Base-by-base conservation (phyloP, 169 alveolate genomes). In the Plasmodium ovale region DNA sequence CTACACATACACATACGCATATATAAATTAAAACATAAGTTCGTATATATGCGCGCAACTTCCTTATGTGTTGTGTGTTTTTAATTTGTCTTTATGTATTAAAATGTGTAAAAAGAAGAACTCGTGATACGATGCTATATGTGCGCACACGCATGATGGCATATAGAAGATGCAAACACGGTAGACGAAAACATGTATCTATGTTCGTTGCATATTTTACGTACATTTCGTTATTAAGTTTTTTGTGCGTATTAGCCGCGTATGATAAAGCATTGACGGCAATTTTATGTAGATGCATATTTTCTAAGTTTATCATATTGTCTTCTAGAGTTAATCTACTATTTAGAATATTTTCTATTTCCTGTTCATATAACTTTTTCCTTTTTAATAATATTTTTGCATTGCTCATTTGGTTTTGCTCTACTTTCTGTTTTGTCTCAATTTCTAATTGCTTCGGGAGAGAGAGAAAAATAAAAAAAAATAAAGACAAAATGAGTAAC, bases 281-380 rank as follows among this genome's bases (percentile, higher is more conserved):
- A 77, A 89, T 49, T 56, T 93, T 94, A 54, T 93, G 96, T 88
- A 93, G 87, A 31, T 92, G 93, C 62, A 94, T 93, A 56, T 93
- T 92, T 84, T 93, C 96, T 60, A 93, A 72, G 16, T 94, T 92
- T 42, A 93, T 93, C 92, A 87, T 91, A 64, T 93, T 94, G 74
- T 93, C 82, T 89, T 93, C 96, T 44, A 93, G 92, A 10, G 96
- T 92, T 65, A 92, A 62, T 16, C 92, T 89, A 51, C 93, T 87
- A 69, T 91, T 68, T 51, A 89, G 54, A 25, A 93, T 71, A 49
- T 92, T 68, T 33, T 88, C 77, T 37, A 88, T 59, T 69, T 93
- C 96, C 44, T 93, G 94, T 72, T 88, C 94, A 64, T 77, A 90
- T 42, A 93, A 71, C 71, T 93, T 92, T 92, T 93, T 93, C 42